These are phyloP conservation scores for Dactylonectria macrodidyma DNA, from an alignment of 2,329 filamentous ascomycete species.

Conservation along the genomic window DNA sequence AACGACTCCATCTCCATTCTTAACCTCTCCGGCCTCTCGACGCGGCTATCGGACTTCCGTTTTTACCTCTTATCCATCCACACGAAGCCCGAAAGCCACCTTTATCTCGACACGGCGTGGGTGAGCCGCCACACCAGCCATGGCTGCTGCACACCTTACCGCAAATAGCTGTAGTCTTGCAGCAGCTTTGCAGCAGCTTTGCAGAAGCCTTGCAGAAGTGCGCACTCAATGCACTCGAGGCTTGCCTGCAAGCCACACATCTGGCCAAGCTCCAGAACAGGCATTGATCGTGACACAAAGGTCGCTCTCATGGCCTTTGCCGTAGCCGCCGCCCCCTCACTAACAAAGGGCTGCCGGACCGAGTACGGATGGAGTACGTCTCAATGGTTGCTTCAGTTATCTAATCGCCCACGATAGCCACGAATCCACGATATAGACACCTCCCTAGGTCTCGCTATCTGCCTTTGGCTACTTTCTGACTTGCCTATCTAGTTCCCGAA, in stretches of 20 bases:
- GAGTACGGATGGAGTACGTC: neutral
- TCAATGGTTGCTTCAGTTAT: constrained; percentile 14
- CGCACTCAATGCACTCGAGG: constrained; percentile 10
- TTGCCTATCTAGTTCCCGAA: constrained; percentile 19
- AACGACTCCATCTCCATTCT: constrained; percentile 24
- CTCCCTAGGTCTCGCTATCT: constrained; percentile 18
- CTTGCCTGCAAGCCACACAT: constrained; percentile 30
- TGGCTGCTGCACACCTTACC: constrained; percentile 26
- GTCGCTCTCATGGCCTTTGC: neutral
- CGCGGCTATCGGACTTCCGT: constrained; percentile 33
- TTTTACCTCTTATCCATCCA: constrained; percentile 21
- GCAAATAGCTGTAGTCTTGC: constrained; percentile 22
- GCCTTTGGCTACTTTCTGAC: constrained; percentile 20
- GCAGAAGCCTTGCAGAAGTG: constrained; percentile 17
- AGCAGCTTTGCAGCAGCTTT: constrained; percentile 24
- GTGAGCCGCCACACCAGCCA: constrained; percentile 22
- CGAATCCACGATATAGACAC: constrained; percentile 17
- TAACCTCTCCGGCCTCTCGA: constrained; percentile 18
- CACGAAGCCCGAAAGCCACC: constrained; percentile 4
- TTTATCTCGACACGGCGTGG: neutral
- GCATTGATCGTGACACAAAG: constrained; percentile 13
- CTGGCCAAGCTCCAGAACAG: neutral
- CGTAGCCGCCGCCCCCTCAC: constrained; percentile 3
- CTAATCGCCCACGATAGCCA: constrained; percentile 1
- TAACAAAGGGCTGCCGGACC: neutral